These are phyloP conservation scores for Coprinellus micaceus DNA, from an alignment of 768 basidiomycete species.

Conservation along the genomic window DNA sequence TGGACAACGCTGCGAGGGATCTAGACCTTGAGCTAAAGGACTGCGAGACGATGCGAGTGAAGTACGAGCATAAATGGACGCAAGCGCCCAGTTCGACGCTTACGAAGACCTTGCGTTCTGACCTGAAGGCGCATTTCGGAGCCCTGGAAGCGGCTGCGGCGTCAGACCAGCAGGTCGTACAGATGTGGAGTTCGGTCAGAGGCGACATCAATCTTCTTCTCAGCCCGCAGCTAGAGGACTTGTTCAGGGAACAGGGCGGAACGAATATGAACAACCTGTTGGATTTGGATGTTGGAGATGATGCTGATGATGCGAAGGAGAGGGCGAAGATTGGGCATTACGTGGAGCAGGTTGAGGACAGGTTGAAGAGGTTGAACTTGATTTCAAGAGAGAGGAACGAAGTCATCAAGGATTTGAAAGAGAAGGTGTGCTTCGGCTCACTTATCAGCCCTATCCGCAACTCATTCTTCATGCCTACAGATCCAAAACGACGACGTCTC, in stretches of 20 bases:
- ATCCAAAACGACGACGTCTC: constrained; percentile 97
- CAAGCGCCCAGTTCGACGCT: constrained; percentile 77
- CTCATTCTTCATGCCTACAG: constrained; percentile 34
- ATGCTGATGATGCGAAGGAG: constrained; percentile 63
- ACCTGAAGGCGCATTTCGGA: constrained; percentile 66
- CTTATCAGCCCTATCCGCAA: neutral
- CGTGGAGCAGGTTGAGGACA: constrained; percentile 75
- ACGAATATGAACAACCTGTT: constrained; percentile 37
- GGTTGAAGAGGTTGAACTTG: constrained; percentile 72
- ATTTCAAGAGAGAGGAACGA: constrained; percentile 83
- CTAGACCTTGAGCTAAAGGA: constrained; percentile 82
- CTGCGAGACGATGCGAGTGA: constrained; percentile 85
- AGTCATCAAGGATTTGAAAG: constrained; percentile 90
- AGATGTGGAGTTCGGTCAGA: constrained; percentile 68
- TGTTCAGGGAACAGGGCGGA: constrained; percentile 53
- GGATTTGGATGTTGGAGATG: constrained; percentile 68
- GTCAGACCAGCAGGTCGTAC: constrained; percentile 73
- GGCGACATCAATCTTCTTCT: constrained; percentile 62
- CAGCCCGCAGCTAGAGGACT: constrained; percentile 55
- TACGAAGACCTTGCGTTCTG: constrained; percentile 68
- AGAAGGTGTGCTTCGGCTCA: constrained; percentile 58
- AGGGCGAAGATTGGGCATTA: constrained; percentile 60
- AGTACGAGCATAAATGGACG: constrained; percentile 83
- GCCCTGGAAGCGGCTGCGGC: constrained; percentile 66
- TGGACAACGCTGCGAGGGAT: constrained; percentile 60